These are phyloP conservation scores for Cutaneotrichosporon cavernicola DNA, from an alignment of 1,284 basidiomycete genomes.

Conservation along the genomic window DNA sequence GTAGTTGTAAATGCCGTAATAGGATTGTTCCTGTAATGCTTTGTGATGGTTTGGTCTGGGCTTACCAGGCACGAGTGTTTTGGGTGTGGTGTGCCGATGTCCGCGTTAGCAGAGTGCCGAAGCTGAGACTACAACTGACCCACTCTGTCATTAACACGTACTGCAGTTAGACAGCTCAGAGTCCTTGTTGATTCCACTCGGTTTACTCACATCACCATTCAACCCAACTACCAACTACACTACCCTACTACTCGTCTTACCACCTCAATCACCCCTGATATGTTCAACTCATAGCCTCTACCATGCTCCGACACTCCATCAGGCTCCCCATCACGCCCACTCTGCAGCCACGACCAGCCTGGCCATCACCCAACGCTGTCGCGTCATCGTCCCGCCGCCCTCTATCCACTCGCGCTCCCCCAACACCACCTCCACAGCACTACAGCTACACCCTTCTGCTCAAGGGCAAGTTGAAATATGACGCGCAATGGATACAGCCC, in stretches of 20 bases:
- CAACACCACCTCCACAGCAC: neutral
- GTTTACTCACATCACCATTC: no score
- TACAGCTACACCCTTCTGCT: neutral
- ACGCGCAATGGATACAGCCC: neutral
- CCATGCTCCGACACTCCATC: constrained; percentile 8
- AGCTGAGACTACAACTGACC: no score
- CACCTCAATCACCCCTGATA: neutral
- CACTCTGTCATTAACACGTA: no score
- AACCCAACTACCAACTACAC: no score
- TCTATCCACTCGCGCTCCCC: neutral
- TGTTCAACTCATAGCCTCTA: neutral
- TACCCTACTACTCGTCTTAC: neutral
- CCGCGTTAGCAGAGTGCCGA: no score
- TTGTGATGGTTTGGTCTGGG: no score
- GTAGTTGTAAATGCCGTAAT: neutral
- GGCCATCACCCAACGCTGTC: constrained; percentile 5
- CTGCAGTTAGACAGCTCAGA: no score
- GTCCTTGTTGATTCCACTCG: no score
- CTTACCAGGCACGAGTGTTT: no score
- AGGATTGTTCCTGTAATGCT: neutral
- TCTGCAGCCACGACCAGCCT: neutral
- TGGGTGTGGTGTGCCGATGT: no score
- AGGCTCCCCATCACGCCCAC: neutral
- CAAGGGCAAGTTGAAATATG: neutral
- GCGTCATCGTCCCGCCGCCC: constrained; percentile 6